Conservation (phyloP, 2,329 filamentous ascomycete genomes). For the Rhynchosporium agropyri region DNA sequence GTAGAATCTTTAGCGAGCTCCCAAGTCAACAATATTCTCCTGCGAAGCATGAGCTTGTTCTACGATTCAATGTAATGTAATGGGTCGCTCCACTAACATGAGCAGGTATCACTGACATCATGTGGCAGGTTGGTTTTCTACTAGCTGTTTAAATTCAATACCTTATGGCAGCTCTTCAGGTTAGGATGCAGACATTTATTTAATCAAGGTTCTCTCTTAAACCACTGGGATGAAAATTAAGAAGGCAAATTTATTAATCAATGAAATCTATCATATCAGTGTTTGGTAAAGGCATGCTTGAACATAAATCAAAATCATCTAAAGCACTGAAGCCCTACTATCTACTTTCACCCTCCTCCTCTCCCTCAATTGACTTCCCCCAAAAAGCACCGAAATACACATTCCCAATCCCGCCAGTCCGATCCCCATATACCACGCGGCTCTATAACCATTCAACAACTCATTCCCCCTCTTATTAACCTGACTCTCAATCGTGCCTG, state of each 20-base stretch:
- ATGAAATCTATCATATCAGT: too few relatives aligned
- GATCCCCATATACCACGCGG: constrained; percentile 48
- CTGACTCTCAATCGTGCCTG: constrained; percentile 45
- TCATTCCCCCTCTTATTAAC: constrained; percentile 30
- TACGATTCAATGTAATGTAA: too few relatives aligned
- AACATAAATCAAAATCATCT: background rate
- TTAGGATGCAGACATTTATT: too few relatives aligned
- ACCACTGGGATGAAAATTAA: too few relatives aligned
- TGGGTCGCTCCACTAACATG: too few relatives aligned
- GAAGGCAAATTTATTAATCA: too few relatives aligned
- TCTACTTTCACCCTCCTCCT: constrained; percentile 40
- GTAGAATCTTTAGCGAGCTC: background rate
- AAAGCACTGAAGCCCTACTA: background rate
- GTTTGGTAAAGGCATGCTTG: background rate
- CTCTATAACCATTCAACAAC: constrained; percentile 44
- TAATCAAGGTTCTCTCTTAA: too few relatives aligned
- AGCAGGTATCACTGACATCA: too few relatives aligned
- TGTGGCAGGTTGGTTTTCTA: too few relatives aligned
- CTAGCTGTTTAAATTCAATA: too few relatives aligned
- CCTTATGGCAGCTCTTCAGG: too few relatives aligned
- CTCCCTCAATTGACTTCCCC: constrained; percentile 22
- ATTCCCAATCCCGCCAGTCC: constrained; percentile 44
- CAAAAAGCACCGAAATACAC: constrained; percentile 43
- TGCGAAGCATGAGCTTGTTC: too few relatives aligned
- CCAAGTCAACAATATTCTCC: background rate